These are phyloP conservation scores for Salvia miltiorrhiza DNA, from an alignment of 257 asterid genomes.

Conservation along the genomic window DNA sequence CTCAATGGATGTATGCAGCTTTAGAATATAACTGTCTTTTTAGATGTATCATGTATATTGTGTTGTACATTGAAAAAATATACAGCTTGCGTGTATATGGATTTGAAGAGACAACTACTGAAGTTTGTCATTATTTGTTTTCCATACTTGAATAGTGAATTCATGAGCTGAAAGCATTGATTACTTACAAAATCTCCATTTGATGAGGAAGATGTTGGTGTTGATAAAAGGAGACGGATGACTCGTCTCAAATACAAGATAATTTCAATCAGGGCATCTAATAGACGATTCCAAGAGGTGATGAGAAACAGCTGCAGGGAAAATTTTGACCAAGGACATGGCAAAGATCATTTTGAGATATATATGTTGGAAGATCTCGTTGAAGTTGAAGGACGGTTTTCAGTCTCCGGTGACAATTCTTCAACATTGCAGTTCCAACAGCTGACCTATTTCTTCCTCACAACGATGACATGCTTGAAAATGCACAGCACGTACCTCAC, in stretches of 20 bases:
- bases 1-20: too few species aligned
- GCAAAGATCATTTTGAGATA: constrained; percentile 68
- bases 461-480: background rate
- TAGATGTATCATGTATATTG: too few species aligned
- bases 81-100: too few species aligned
- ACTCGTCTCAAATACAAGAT: constrained; percentile 6
- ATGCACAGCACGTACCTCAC: background rate
- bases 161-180: too few species aligned
- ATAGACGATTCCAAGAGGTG: constrained; percentile 44
- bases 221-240: too few species aligned
- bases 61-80: too few species aligned
- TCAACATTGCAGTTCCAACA: background rate
- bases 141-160: too few species aligned
- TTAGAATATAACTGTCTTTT: too few species aligned
- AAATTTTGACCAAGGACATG: constrained; percentile 39
- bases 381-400: constrained; percentile 5
- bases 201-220: too few species aligned
- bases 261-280: constrained; percentile 55
- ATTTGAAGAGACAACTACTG: too few species aligned
- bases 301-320: constrained; percentile 42
- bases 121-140: too few species aligned
- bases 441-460: background rate
- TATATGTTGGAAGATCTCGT: constrained; percentile 56
- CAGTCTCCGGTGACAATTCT: constrained; percentile 21
- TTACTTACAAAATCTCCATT: too few species aligned